phyloP scores from a whole-genome alignment of 331 rosid genomes.

The Prunus yedoensis region DNA sequence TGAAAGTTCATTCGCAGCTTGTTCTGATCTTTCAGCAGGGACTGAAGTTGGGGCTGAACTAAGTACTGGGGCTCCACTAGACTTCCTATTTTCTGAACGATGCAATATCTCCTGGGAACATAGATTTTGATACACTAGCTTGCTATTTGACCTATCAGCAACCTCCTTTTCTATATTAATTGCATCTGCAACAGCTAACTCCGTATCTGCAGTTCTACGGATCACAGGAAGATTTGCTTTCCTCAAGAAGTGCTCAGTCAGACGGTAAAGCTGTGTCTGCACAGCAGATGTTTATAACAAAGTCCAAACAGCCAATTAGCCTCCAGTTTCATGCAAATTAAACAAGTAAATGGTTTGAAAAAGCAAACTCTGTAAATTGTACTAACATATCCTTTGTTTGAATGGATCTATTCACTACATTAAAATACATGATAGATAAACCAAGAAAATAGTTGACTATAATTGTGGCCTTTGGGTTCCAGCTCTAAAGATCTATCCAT shows the following conservation, averaged over 20 bases:
- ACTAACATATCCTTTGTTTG: neutral
- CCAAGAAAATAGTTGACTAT: neutral
- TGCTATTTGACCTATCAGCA: conserved; percentile 84
- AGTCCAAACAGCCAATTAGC: conserved; percentile 14
- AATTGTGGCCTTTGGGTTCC: neutral
- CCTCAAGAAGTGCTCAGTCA: conserved; percentile 82
- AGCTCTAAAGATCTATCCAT: neutral
- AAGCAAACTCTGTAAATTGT: neutral
- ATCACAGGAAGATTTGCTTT: conserved; percentile 62
- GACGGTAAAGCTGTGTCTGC: conserved; percentile 85
- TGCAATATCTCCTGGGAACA: conserved; percentile 77
- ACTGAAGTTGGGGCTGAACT: conserved; percentile 32
- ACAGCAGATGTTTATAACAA: conserved; percentile 18
- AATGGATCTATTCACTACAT: neutral
- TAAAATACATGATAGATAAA: neutral
- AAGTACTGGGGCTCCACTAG: conserved; percentile 40
- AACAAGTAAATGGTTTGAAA: neutral
- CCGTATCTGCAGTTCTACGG: conserved; percentile 78
- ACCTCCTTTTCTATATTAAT: conserved; percentile 83
- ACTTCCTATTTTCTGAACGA: conserved; percentile 49
- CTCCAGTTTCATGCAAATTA: neutral
- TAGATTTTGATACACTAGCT: conserved; percentile 79
- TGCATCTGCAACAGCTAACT: conserved; percentile 96
- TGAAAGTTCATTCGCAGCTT: conserved; percentile 35
- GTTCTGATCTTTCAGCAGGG: conserved; percentile 42